Conservation (phyloP, 2,329 filamentous ascomycete species). For the Lecanicillium sp. region DNA sequence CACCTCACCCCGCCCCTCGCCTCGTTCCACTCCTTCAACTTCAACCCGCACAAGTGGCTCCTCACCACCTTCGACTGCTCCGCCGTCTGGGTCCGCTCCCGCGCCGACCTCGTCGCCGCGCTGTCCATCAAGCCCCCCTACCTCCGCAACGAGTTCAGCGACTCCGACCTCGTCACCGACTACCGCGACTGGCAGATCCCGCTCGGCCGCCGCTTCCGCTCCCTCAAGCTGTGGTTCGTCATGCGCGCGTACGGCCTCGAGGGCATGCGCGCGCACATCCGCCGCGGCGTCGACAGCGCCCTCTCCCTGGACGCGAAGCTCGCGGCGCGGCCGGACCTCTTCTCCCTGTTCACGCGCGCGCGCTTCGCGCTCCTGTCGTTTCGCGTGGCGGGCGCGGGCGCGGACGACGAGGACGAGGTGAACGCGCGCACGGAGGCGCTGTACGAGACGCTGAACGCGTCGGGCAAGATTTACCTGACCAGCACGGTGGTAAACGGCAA, state of each 20-base stretch:
- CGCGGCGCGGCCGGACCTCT: constrained; percentile 57
- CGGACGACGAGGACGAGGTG: constrained; percentile 40
- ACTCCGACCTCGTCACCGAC: constrained; percentile 80
- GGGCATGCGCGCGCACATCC: constrained; percentile 69
- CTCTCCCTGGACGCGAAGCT: constrained; percentile 62
- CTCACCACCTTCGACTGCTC: constrained; percentile 88
- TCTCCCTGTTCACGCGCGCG: constrained; percentile 67
- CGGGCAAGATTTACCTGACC: constrained; percentile 78
- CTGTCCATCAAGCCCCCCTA: constrained; percentile 76
- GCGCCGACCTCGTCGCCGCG: constrained; percentile 63
- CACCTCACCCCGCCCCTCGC: constrained; percentile 56
- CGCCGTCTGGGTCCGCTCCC: constrained; percentile 70
- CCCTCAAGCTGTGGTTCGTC: constrained; percentile 94
- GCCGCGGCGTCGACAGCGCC: constrained; percentile 62
- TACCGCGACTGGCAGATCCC: constrained; percentile 98
- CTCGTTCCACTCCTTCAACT: constrained; percentile 79
- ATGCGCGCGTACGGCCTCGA: constrained; percentile 73
- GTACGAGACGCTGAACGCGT: constrained; percentile 66
- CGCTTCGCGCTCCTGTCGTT: constrained; percentile 77
- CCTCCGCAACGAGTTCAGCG: constrained; percentile 73
- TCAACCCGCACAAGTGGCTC: constrained; percentile 98
- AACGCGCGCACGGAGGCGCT: constrained; percentile 68
- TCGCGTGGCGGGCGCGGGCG: constrained; percentile 43
- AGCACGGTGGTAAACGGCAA: constrained; percentile 65
- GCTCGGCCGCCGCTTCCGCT: constrained; percentile 79